phyloP scores from a whole-genome alignment of 208 protist genomes.

The Lotmaria passim region DNA sequence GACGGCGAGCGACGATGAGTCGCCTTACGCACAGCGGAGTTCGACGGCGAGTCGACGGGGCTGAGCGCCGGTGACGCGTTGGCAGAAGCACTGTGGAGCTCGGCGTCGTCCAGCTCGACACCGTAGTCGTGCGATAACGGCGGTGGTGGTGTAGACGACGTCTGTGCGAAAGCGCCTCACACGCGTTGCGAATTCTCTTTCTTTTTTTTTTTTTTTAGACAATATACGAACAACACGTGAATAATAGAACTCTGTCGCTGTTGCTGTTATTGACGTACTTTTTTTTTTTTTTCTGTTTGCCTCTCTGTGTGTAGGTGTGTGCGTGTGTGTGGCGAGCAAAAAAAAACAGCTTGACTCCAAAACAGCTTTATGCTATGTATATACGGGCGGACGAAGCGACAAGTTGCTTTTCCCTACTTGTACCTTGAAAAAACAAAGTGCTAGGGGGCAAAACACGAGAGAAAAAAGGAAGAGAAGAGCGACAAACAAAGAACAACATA shows the following conservation, averaged over 20 bases:
- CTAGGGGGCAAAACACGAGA: no score
- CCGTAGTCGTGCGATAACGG: conserved; percentile 10
- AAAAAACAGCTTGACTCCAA: not conserved
- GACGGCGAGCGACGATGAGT: not conserved
- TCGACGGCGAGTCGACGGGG: not conserved
- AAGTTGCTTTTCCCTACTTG: no score
- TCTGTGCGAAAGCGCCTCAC: conserved; percentile 5
- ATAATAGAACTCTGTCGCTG: not conserved
- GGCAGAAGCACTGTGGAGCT: not conserved
- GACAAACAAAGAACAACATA: no score
- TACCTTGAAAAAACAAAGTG: no score
- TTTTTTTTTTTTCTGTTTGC: not conserved
- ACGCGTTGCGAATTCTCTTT: not conserved
- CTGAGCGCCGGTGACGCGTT: not conserved
- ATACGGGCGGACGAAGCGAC: no score
- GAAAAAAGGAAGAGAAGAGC: no score
- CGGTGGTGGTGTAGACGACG: not conserved
- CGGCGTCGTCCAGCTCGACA: conserved; percentile 8
- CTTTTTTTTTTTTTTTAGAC: not conserved
- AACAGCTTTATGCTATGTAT: no score
- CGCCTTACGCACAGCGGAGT: not conserved
- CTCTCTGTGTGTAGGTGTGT: not conserved
- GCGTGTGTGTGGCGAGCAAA: not conserved
- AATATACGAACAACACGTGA: no score
- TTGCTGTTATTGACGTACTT: not conserved